Evolutionary conservation across 2,329 filamentous ascomycete genomes (phyloP).

Genomic region (Trichoderma oligosporum): DNA sequence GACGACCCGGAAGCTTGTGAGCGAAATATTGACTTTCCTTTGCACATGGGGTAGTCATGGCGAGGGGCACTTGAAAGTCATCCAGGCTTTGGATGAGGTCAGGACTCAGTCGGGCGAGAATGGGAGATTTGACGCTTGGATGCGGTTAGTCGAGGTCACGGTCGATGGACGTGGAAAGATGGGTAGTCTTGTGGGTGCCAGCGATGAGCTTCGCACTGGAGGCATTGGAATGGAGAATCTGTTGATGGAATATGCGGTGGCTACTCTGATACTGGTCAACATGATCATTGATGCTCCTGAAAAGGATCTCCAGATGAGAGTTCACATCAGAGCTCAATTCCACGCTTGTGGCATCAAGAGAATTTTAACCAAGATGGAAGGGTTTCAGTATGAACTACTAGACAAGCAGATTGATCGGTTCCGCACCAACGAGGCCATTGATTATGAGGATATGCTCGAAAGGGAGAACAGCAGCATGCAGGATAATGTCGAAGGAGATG

Average conservation of each 20-base stretch:
- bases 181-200: constrained; percentile 94
- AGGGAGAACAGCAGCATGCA: constrained; percentile 86
- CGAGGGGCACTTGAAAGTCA: constrained; percentile 85
- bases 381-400: constrained; percentile 95
- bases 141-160: constrained; percentile 96
- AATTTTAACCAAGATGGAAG: constrained; percentile 93
- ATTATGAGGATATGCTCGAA: constrained; percentile 96
- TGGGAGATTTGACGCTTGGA: constrained; percentile 95
- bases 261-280: constrained; percentile 91
- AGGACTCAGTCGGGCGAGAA: constrained; percentile 87
- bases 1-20: constrained; percentile 89
- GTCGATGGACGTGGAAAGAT: constrained; percentile 97
- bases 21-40: constrained; percentile 91
- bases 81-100: constrained; percentile 88
- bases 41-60: constrained; percentile 86
- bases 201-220: constrained; percentile 90
- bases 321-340: constrained; percentile 94
- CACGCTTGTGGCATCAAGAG: constrained; percentile 93
- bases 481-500: constrained; percentile 78
- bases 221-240: constrained; percentile 98
- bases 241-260: constrained; percentile 97
- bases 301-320: constrained; percentile 81
- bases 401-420: constrained; percentile 97
- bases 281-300: constrained; percentile 92
- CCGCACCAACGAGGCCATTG: constrained; percentile 89